Evolutionary conservation across 2,329 filamentous ascomycete genomes (phyloP), one percentile per base, ranked within the genome.

Genomic region (Decorospora gaudefroyi): DNA sequence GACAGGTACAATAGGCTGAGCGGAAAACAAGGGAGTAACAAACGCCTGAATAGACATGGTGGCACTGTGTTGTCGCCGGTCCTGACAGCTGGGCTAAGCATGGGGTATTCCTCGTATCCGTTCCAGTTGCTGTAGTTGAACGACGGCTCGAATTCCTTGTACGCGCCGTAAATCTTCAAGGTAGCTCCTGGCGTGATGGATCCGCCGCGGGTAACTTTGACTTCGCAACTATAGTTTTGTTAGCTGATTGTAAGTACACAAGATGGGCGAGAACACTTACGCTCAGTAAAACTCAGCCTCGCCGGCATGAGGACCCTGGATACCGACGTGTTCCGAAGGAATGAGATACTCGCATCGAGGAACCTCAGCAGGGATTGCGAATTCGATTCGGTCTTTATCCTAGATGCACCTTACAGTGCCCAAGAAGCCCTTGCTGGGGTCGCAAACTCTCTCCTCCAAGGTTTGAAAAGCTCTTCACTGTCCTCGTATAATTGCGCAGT

Each of bases 341-440:
- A 76, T 53, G 16, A 76, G 61, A 53, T 76, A 75, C 53, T 75
- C 60, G 12, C 73, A 73, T n/a, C 58, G 46, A 8, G 72, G 70
- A 1, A 62, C 62, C 13, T 59, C 64, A 4, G 46, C 50, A 4
- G 74, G 73, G 25, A 76, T 65, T 2, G 55, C 65, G 50, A 67
- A 54, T n/a, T 48, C 35, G 6, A 58, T 29, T 10, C 16, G 21
- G 33, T 52, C 36, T 41, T 48, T 46, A 28, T 47, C 42, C 47
- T 48, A 70, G 9, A 42, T 57, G 53, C 53, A 57, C 55, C 57
- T 55, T 18, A 50, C 47, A 12, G 36, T 31, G 8, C 33, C 47
- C 11, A 28, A 36, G 21, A 51, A 46, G n/a, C 49, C 47, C 15
- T 41, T 44, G 9, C 22, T 31, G 26, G 21, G 15, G 16, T 44